phyloP scores from a whole-genome alignment of 108 stramenopile species.

The Nitzschia sp. region DNA sequence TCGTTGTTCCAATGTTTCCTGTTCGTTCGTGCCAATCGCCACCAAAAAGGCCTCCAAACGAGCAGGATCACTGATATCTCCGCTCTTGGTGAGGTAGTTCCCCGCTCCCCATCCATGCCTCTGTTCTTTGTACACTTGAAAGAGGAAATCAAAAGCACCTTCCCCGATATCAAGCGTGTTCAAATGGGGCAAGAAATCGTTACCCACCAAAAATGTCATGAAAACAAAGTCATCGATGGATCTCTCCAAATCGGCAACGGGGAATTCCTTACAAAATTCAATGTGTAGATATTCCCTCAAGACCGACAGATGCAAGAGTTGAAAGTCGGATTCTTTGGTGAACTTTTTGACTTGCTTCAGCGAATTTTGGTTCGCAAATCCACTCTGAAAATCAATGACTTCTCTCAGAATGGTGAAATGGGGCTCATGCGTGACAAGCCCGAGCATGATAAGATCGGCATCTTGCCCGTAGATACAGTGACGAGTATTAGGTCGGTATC shows the following conservation, averaged over 20 bases:
- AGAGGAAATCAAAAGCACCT: constrained; percentile 94
- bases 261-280: constrained; percentile 77
- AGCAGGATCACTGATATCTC: constrained; percentile 74
- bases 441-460: constrained; percentile 99
- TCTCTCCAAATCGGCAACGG: constrained; percentile 81
- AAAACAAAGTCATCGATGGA: constrained; percentile 99
- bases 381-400: constrained; percentile 85
- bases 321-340: constrained; percentile 95
- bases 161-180: constrained; percentile 96
- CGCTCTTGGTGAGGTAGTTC: constrained; percentile 89
- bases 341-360: constrained; percentile 91
- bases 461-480: constrained; percentile 99
- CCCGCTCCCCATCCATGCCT: constrained; percentile 75
- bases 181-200: constrained; percentile 98
- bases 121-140: constrained; percentile 91
- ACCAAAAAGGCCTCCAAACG: constrained; percentile 80
- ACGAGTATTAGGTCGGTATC: constrained; percentile 88
- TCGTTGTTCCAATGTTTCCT: constrained; percentile 77
- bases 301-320: constrained; percentile 94
- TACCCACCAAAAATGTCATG: constrained; percentile 98
- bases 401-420: constrained; percentile 97
- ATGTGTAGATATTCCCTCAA: constrained; percentile 94
- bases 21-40: constrained; percentile 86
- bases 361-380: constrained; percentile 73
- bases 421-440: constrained; percentile 96